Conservation (phyloP, 306 rosid genomes). For the Castanospermum australe region DNA sequence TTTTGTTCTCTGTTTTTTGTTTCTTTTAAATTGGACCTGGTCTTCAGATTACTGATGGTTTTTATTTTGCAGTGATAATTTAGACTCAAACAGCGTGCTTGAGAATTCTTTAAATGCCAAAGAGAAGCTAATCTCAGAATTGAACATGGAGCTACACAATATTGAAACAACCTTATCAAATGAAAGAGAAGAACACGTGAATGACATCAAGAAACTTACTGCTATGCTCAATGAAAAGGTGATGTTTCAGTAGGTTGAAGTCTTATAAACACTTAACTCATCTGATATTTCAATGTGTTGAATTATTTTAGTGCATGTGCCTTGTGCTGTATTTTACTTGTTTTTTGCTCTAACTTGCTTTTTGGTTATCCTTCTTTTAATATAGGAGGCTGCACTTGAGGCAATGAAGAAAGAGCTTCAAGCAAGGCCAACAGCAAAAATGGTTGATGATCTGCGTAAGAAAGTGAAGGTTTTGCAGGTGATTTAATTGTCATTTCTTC, state of each 20-base stretch:
- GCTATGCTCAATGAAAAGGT: constrained; percentile 86
- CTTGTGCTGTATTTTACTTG: background rate
- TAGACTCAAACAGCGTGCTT: constrained; percentile 76
- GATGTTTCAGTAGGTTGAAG: constrained; percentile 13
- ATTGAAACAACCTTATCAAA: constrained; percentile 81
- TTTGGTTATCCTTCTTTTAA: constrained; percentile 23
- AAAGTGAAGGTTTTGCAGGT: constrained; percentile 97
- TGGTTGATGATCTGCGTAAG: constrained; percentile 82
- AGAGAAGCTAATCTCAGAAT: constrained; percentile 89
- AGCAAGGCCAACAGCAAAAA: constrained; percentile 82
- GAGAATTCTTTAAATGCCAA: constrained; percentile 93
- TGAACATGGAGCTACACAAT: constrained; percentile 94
- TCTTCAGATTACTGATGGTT: constrained; percentile 23
- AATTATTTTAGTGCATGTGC: background rate
- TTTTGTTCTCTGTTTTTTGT: background rate
- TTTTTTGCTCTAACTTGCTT: background rate
- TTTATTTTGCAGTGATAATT: constrained; percentile 67
- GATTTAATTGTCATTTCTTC: constrained; percentile 21
- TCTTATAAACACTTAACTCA: background rate
- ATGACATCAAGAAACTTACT: constrained; percentile 83
- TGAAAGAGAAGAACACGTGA: constrained; percentile 85
- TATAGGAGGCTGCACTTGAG: constrained; percentile 69
- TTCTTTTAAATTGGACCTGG: background rate
- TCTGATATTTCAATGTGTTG: constrained; percentile 9
- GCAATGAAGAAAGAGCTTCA: constrained; percentile 89